These are phyloP conservation scores for Poa pratensis DNA, from an alignment of 176 grass and related monocot genomes.

Conservation along the genomic window DNA sequence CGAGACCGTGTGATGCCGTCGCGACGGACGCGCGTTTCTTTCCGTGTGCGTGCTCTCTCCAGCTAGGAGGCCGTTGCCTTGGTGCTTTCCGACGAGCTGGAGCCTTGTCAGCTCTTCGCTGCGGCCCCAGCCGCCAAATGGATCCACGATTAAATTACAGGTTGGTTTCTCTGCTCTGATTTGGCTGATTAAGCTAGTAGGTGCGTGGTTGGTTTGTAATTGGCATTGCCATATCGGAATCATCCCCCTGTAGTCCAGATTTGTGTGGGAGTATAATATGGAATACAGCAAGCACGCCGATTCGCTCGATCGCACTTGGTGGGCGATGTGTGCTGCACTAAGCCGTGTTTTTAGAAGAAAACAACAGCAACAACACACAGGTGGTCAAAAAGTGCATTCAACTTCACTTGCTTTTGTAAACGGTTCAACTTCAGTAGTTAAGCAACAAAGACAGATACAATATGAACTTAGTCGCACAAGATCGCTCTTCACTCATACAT, in stretches of 20 bases:
- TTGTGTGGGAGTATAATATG: not conserved
- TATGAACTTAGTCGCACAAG: too few relatives aligned
- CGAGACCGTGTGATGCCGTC: not conserved
- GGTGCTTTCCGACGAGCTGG: conserved; percentile 34
- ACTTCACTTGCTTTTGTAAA: not conserved
- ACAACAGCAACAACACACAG: not conserved
- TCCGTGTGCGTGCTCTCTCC: not conserved
- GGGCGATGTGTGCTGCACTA: conserved; percentile 27
- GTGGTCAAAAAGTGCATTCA: not conserved
- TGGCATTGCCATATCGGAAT: not conserved
- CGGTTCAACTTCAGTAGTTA: too few relatives aligned
- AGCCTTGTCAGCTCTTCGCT: not conserved
- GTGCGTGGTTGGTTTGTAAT: not conserved
- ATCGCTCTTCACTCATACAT: too few relatives aligned
- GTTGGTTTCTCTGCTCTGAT: not conserved
- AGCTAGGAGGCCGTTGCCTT: not conserved
- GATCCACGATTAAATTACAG: not conserved
- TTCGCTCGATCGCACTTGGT: conserved; percentile 28
- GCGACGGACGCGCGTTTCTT: too few relatives aligned
- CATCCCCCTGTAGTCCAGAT: not conserved
- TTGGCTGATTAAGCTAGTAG: not conserved
- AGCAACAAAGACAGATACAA: too few relatives aligned
- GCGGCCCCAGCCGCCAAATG: conserved; percentile 43
- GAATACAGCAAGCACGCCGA: not conserved
- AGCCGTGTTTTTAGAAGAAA: conserved; percentile 13